phyloP scores from a whole-genome alignment of 2,329 filamentous ascomycete genomes.

The Fusarium nurragi region DNA sequence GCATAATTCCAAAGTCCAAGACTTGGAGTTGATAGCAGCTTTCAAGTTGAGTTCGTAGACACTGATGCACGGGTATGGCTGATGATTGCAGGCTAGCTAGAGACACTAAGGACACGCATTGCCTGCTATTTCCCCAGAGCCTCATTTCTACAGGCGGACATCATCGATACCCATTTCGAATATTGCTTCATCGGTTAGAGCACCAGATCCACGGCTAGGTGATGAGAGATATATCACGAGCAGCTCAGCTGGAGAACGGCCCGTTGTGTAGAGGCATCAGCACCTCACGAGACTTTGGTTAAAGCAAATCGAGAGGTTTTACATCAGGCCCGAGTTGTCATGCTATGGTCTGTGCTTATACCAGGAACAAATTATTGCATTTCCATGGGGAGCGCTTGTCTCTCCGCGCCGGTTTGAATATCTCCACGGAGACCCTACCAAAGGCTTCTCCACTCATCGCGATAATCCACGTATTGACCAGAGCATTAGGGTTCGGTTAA shows the following conservation, averaged over 20 bases:
- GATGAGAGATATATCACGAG: neutral
- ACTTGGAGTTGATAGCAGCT: too few species aligned
- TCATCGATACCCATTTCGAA: too few species aligned
- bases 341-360: conserved; percentile 1
- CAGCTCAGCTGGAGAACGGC: neutral
- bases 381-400: neutral
- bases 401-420: conserved; percentile 8
- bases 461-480: too few species aligned
- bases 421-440: conserved; percentile 16
- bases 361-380: conserved; percentile 8
- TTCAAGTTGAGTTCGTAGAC: neutral
- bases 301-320: neutral
- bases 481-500: too few species aligned
- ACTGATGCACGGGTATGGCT: neutral
- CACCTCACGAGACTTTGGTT: neutral
- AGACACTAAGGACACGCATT: too few species aligned
- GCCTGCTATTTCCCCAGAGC: neutral
- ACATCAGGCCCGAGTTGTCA: conserved; percentile 19
- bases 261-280: neutral
- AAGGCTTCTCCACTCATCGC: neutral
- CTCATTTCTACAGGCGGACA: too few species aligned
- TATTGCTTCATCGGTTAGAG: too few species aligned
- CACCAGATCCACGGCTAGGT: too few species aligned
- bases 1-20: too few species aligned
- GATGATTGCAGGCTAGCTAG: neutral